These are phyloP conservation scores for Tulasnella sp. DNA, from an alignment of 768 basidiomycete genomes.

Conservation along the genomic window DNA sequence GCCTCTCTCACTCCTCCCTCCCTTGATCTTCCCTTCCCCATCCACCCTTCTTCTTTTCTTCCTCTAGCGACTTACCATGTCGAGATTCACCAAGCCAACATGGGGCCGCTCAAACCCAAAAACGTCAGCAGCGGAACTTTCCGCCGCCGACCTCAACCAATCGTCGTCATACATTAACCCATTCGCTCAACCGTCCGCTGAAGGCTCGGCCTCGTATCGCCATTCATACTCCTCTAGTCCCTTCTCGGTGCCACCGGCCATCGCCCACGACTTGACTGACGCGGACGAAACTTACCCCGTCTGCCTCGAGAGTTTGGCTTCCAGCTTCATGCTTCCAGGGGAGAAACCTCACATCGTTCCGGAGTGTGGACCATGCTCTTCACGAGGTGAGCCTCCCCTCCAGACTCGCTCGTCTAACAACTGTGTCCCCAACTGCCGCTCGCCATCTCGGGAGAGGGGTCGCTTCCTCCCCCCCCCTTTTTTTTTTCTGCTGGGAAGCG, in stretches of 20 bases:
- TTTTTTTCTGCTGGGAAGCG: background rate
- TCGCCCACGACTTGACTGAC: constrained; percentile 59
- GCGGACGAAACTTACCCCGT: constrained; percentile 94
- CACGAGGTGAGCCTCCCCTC: constrained; percentile 61
- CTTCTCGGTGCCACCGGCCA: constrained; percentile 44
- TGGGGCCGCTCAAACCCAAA: constrained; percentile 24
- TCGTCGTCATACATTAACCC: background rate
- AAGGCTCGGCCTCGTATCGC: constrained; percentile 13
- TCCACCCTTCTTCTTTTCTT: constrained; percentile 4
- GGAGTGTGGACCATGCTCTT: constrained; percentile 95
- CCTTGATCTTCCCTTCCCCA: background rate
- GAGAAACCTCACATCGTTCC: constrained; percentile 98
- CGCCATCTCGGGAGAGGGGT: background rate
- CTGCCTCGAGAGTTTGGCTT: constrained; percentile 91
- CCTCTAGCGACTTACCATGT: constrained; percentile 6
- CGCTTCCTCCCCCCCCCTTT: too few relatives aligned
- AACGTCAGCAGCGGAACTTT: background rate
- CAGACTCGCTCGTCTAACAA: background rate
- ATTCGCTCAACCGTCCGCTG: background rate
- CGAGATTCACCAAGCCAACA: constrained; percentile 23
- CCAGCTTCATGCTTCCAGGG: constrained; percentile 86
- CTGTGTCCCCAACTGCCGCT: background rate
- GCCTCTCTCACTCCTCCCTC: background rate
- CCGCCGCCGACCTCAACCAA: constrained; percentile 23
- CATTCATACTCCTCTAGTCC: constrained; percentile 29